A percentile compares a stretch with the other conserved stretches of the same genome.
These are phyloP conservation scores for Fonsecaea pedrosoi DNA, from an alignment of 2,329 filamentous ascomycete species.

Conservation along the genomic window DNA sequence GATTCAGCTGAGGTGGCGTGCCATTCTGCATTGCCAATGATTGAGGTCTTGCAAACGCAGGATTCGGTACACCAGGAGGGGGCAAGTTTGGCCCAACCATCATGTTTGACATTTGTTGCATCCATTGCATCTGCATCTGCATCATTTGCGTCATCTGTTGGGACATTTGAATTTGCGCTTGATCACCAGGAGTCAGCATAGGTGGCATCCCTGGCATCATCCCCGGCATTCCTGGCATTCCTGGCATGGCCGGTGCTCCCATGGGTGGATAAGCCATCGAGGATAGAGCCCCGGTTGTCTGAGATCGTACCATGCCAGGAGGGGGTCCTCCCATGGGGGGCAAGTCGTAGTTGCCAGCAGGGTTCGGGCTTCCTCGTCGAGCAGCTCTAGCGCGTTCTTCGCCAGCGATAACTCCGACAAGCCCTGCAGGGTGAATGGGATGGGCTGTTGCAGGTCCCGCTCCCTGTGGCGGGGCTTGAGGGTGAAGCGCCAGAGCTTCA, in stretches of 20 bases:
- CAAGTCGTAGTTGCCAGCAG: conserved; percentile 52
- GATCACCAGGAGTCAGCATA: conserved; percentile 66
- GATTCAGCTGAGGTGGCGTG: conserved; percentile 46
- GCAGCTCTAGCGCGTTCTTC: conserved; percentile 81
- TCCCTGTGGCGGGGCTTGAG: conserved; percentile 40
- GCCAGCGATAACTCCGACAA: conserved; percentile 85
- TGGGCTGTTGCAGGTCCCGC: conserved; percentile 38
- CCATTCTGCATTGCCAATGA: conserved; percentile 32
- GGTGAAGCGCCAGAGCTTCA: conserved; percentile 75
- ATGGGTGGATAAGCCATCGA: conserved; percentile 35
- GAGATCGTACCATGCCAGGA: conserved; percentile 47
- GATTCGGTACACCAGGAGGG: conserved; percentile 21
- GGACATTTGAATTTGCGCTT: conserved; percentile 78
- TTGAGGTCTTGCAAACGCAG: conserved; percentile 27
- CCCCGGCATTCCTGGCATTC: conserved; percentile 32
- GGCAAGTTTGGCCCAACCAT: conserved; percentile 56
- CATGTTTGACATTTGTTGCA: conserved; percentile 72
- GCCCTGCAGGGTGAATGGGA: conserved; percentile 70
- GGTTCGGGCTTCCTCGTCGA: conserved; percentile 78
- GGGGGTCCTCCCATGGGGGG: conserved; percentile 39
- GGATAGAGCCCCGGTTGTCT: conserved; percentile 46
- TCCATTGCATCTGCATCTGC: conserved; percentile 94
- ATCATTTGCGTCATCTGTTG: conserved; percentile 87
- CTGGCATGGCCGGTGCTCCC: conserved; percentile 30
- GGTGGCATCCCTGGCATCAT: conserved; percentile 38